Percentiles rank a stretch among this genome's conserved stretches.
phyloP scores from a whole-genome alignment of 2,329 filamentous ascomycete species.

The Cryoendolithus antarcticus region DNA sequence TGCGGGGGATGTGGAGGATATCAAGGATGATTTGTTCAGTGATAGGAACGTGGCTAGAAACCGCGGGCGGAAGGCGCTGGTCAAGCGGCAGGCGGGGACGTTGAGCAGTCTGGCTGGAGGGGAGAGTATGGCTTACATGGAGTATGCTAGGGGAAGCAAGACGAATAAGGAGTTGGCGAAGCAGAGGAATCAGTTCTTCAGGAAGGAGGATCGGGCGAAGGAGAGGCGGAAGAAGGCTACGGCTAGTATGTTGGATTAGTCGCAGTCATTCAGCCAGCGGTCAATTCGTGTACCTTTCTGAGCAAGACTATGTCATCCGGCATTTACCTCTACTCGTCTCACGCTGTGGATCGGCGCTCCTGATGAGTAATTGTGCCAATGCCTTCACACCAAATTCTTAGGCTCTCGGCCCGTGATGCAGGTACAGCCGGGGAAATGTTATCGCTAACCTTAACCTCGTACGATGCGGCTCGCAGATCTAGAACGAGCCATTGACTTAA shows the following conservation, averaged over 20 bases:
- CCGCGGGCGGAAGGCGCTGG: slow-evolving; percentile 38
- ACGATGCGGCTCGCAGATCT: too few species aligned
- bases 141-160: slow-evolving; percentile 31
- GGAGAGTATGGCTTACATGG: slow-evolving; percentile 77
- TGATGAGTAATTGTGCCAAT: too few species aligned
- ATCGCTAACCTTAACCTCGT: too few species aligned
- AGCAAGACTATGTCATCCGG: too few species aligned
- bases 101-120: slow-evolving; percentile 80
- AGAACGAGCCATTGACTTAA: too few species aligned
- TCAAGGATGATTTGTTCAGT: slow-evolving; percentile 55
- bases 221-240: slow-evolving; percentile 20
- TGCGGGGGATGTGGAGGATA: slow-evolving; percentile 57
- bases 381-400: too few species aligned
- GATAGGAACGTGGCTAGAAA: slow-evolving; percentile 35
- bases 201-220: slow-evolving; percentile 27
- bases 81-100: slow-evolving; percentile 69
- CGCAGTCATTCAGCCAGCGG: too few species aligned
- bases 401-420: too few species aligned
- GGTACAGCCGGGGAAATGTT: too few species aligned
- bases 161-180: slow-evolving; percentile 34
- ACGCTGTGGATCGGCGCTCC: too few species aligned
- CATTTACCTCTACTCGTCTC: too few species aligned
- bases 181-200: slow-evolving; percentile 31
- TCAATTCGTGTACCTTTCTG: too few species aligned
- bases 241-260: slow-evolving; percentile 2